A percentile compares a stretch with the other conserved stretches of the same genome.
Evolutionary conservation across 108 stramenopile species (phyloP).

Genomic region (Cylindrotheca closterium): DNA sequence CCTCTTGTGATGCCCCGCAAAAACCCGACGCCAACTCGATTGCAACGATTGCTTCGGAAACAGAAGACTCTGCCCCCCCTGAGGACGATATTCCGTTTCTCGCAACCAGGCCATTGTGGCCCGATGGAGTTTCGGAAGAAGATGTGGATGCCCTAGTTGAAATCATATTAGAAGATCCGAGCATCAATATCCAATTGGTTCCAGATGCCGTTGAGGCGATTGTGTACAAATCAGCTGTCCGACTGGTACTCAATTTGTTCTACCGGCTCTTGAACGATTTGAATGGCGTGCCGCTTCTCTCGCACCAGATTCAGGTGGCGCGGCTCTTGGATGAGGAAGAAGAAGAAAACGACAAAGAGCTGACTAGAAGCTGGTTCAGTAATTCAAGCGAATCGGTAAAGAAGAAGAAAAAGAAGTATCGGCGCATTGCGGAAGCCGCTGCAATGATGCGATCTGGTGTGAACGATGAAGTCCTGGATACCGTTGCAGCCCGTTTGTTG

Average conservation of each 20-base stretch:
- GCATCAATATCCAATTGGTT: constrained; percentile 25
- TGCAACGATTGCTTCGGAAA: too few relatives aligned
- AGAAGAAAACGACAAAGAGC: neutral
- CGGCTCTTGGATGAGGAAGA: constrained; percentile 1
- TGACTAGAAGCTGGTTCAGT: too few relatives aligned
- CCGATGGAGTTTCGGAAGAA: constrained; percentile 11
- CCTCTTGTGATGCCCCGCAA: too few relatives aligned
- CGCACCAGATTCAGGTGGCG: constrained; percentile 18
- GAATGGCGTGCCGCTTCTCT: constrained; percentile 22
- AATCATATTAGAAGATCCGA: constrained; percentile 22
- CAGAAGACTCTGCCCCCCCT: too few relatives aligned
- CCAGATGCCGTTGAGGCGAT: constrained; percentile 33
- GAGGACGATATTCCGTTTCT: too few relatives aligned
- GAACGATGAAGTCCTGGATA: constrained; percentile 26
- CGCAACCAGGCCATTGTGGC: neutral
- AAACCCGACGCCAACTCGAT: too few relatives aligned
- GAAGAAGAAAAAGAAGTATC: neutral
- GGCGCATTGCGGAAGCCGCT: neutral
- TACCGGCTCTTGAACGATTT: constrained; percentile 17
- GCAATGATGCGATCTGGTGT: constrained; percentile 1
- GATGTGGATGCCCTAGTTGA: constrained; percentile 34
- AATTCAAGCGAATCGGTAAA: neutral
- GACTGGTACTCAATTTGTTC: constrained; percentile 27
- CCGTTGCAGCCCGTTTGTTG: constrained; percentile 35
- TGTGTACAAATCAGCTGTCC: constrained; percentile 34